Percentiles rank a stretch among this genome's conserved stretches.
phyloP scores from a whole-genome alignment of 768 basidiomycete species.

The Amanita muscaria region DNA sequence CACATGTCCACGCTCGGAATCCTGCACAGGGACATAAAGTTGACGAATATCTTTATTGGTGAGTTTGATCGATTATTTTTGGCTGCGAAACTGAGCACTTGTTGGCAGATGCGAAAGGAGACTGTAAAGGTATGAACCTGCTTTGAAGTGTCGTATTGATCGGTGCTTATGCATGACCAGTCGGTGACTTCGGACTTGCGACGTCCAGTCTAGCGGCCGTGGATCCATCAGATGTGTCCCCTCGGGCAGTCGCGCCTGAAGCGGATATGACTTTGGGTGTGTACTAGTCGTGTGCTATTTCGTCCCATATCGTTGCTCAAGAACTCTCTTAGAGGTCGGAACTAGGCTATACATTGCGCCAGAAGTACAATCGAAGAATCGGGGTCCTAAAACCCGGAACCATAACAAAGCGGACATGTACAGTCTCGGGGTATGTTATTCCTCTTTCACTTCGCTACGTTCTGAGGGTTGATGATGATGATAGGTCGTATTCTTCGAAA shows the following conservation, averaged over 20 bases:
- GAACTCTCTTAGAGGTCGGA: constrained; percentile 57
- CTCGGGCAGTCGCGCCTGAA: constrained; percentile 35
- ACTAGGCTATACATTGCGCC: constrained; percentile 91
- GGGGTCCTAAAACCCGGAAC: constrained; percentile 46
- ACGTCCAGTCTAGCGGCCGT: constrained; percentile 75
- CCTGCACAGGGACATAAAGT: constrained; percentile 82
- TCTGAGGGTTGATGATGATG: neutral
- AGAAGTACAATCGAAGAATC: constrained; percentile 63
- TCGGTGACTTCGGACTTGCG: constrained; percentile 91
- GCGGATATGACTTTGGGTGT: constrained; percentile 70
- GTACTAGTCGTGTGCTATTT: constrained; percentile 9
- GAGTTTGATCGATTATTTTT: constrained; percentile 13
- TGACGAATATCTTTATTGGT: constrained; percentile 94
- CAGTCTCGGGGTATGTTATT: constrained; percentile 67
- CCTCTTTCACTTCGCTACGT: neutral
- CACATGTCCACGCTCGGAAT: constrained; percentile 89
- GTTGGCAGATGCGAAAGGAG: constrained; percentile 61
- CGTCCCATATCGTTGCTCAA: neutral
- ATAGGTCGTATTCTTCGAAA: constrained; percentile 95
- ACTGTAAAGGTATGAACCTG: constrained; percentile 62
- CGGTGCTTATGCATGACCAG: constrained; percentile 31
- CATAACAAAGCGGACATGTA: constrained; percentile 92
- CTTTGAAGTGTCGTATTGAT: no score
- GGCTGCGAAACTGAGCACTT: neutral
- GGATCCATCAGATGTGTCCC: constrained; percentile 60